Evolutionary conservation across 140 eudicot species (phyloP).

Genomic region (Anethum foeniculum): DNA sequence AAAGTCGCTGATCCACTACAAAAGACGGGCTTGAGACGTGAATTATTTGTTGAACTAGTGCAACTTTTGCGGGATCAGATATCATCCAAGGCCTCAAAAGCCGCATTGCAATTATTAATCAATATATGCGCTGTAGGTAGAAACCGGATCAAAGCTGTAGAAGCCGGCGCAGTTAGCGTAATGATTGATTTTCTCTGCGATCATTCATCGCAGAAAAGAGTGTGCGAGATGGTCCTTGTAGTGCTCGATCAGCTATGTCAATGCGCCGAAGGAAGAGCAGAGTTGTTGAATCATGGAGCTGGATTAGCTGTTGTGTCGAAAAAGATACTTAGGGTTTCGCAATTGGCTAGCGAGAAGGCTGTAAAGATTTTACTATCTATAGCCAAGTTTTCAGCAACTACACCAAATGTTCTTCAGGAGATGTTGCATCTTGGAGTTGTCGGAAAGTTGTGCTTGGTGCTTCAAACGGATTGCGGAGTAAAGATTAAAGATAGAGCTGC

Average conservation of each 20-base stretch:
- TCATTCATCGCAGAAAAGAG: not conserved
- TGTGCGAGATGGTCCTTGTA: constrained; percentile 9
- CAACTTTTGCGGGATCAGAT: constrained; percentile 3
- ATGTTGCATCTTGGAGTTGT: constrained; percentile 12
- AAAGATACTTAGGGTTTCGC: constrained; percentile 13
- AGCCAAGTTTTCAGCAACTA: constrained; percentile 7
- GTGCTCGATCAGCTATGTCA: constrained; percentile 8
- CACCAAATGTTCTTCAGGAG: constrained; percentile 6
- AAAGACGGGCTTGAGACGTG: not conserved
- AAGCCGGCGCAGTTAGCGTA: constrained; percentile 5
- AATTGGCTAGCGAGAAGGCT: constrained; percentile 5
- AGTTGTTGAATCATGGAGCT: constrained; percentile 10
- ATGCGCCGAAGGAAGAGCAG: constrained; percentile 14
- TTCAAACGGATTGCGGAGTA: constrained; percentile 1
- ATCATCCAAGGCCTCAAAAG: constrained; percentile 9
- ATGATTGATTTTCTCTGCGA: constrained; percentile 6
- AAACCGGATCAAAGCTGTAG: constrained; percentile 7
- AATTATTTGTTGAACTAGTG: not conserved
- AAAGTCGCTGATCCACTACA: constrained; percentile 2
- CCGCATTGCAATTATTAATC: constrained; percentile 2
- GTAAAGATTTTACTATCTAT: constrained; percentile 5
- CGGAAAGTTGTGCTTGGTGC: constrained; percentile 6
- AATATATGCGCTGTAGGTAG: not conserved
- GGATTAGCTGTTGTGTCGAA: constrained; percentile 10
- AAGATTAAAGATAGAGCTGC: constrained; percentile 9